These are phyloP conservation scores for Solanum ossicruentum DNA, from an alignment of 257 asterid genomes.

Conservation along the genomic window DNA sequence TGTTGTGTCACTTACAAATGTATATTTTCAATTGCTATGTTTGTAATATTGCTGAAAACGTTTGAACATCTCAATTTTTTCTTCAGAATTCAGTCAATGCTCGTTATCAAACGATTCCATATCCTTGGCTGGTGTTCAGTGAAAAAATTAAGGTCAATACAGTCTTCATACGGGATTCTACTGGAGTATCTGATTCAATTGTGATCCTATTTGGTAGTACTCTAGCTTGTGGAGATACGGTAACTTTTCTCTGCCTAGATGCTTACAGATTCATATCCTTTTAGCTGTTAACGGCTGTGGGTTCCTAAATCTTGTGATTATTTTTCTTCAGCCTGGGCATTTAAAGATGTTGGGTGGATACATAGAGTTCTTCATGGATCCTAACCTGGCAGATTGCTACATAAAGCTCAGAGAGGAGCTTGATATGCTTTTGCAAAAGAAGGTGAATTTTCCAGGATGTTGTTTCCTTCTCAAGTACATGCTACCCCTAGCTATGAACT, in stretches of 20 bases:
- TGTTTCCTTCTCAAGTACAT: not conserved
- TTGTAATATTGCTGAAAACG: not conserved
- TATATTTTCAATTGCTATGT: not conserved
- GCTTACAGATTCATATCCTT: not conserved
- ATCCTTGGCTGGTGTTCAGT: conserved; percentile 96
- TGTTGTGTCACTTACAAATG: not conserved
- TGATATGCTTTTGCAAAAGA: conserved; percentile 48
- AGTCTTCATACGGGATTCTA: conserved; percentile 89
- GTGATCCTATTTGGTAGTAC: conserved; percentile 92
- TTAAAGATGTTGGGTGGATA: conserved; percentile 85
- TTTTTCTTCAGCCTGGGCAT: conserved; percentile 54
- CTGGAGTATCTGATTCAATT: conserved; percentile 96
- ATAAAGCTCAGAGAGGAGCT: conserved; percentile 77
- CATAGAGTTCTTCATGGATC: conserved; percentile 85
- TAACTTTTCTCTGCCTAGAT: conserved; percentile 12
- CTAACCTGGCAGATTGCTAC: conserved; percentile 76
- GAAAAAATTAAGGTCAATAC: conserved; percentile 96
- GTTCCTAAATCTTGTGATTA: not conserved
- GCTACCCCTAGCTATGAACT: not conserved
- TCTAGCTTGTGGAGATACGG: conserved; percentile 52
- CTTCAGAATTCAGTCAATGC: conserved; percentile 95
- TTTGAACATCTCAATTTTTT: conserved; percentile 10
- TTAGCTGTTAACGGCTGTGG: not conserved
- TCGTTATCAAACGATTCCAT: conserved; percentile 84
- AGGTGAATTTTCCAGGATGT: conserved; percentile 26